Evolutionary conservation across 192 early-diverging fungal genomes (phyloP).

Genomic region (Rhizoclosmatium sp.): DNA sequence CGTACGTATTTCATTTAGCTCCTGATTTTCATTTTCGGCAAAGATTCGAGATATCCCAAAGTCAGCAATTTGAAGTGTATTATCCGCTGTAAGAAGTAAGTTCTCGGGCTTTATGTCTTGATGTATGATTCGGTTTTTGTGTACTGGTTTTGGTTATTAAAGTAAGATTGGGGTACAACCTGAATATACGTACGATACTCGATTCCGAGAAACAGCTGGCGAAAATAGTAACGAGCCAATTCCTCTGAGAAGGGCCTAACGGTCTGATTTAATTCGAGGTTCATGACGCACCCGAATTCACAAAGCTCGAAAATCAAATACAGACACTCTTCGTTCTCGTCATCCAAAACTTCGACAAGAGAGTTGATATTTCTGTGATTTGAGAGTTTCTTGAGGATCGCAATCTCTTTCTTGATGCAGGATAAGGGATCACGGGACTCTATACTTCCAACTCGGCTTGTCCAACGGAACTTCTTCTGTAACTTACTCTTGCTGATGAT

Average conservation of each 20-base stretch:
- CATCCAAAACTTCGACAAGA: slow-evolving; percentile 68
- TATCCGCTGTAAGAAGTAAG: slow-evolving; percentile 52
- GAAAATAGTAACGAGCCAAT: slow-evolving; percentile 61
- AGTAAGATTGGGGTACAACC: neutral
- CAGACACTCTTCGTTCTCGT: slow-evolving; percentile 65
- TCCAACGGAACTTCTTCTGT: slow-evolving; percentile 61
- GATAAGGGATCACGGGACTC: slow-evolving; percentile 22
- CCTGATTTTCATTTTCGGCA: slow-evolving; percentile 53
- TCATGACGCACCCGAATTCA: slow-evolving; percentile 65
- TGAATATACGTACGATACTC: slow-evolving; percentile 60
- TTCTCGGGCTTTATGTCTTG: slow-evolving; percentile 70
- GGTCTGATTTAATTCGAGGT: slow-evolving; percentile 41
- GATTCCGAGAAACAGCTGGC: slow-evolving; percentile 65
- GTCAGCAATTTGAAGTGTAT: slow-evolving; percentile 62
- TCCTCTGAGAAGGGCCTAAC: slow-evolving; percentile 59
- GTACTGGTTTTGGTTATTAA: slow-evolving; percentile 47
- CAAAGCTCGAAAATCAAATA: slow-evolving; percentile 74
- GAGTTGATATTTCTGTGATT: slow-evolving; percentile 61
- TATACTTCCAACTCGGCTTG: neutral
- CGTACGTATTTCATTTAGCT: slow-evolving; percentile 57
- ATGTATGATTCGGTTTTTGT: slow-evolving; percentile 65
- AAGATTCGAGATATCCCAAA: slow-evolving; percentile 71
- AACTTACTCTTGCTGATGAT: slow-evolving; percentile 63
- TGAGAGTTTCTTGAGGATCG: slow-evolving; percentile 66
- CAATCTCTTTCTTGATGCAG: slow-evolving; percentile 59